phyloP scores from a whole-genome alignment of 345 rosid species.

The Alliaria petiolata region DNA sequence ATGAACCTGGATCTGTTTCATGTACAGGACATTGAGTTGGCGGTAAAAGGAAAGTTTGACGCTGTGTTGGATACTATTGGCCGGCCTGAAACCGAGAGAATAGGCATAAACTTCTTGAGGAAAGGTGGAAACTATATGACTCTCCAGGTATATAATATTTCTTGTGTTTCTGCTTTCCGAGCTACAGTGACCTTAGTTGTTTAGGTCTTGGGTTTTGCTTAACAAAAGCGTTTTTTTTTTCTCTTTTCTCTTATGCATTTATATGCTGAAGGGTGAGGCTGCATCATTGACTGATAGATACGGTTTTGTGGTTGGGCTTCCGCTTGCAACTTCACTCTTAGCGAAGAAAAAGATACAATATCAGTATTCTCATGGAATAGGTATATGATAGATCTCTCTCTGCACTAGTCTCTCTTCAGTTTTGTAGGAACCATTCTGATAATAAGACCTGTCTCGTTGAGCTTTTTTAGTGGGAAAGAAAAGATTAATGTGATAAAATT shows the following conservation, averaged over 20 bases:
- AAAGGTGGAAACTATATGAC: slow-evolving; percentile 95
- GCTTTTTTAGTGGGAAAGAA: background rate
- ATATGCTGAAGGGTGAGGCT: slow-evolving; percentile 86
- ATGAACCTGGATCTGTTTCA: slow-evolving; percentile 12
- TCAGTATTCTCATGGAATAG: slow-evolving; percentile 83
- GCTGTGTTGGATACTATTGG: slow-evolving; percentile 97
- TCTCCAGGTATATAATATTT: slow-evolving; percentile 54
- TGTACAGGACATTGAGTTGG: slow-evolving; percentile 72
- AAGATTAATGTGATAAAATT: background rate
- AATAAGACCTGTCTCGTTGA: background rate
- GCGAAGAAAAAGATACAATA: slow-evolving; percentile 72
- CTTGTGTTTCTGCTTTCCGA: background rate
- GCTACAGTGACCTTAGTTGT: slow-evolving; percentile 1
- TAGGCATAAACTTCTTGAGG: slow-evolving; percentile 66
- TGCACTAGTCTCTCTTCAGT: background rate
- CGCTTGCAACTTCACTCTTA: slow-evolving; percentile 66
- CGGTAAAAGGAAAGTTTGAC: slow-evolving; percentile 79
- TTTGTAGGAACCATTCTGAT: background rate
- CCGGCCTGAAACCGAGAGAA: slow-evolving; percentile 76
- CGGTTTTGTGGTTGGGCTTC: slow-evolving; percentile 80
- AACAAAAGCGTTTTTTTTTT: no score
- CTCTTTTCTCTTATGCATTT: no score
- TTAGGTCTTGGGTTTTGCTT: background rate
- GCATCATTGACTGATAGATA: slow-evolving; percentile 73
- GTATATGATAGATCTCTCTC: slow-evolving; percentile 33